Evolutionary conservation across 1,284 basidiomycete genomes (phyloP), one percentile per base, ranked within the genome.

Genomic region (Naganishia liquefaciens): DNA sequence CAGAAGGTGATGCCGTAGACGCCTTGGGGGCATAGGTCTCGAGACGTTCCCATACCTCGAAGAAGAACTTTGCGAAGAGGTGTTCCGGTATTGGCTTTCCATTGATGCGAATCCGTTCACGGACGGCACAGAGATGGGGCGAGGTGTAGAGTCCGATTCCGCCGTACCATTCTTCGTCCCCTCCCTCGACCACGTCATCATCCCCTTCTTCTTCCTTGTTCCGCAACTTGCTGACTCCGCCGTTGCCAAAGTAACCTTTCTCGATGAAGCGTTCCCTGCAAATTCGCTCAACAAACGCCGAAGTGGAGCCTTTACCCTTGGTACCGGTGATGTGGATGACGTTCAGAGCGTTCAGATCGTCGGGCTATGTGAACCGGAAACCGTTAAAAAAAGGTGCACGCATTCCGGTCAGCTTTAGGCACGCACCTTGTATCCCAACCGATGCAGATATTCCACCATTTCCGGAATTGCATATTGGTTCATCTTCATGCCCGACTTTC

Each of bases 251-350:
- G 42, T 75, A 76, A 49, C 67, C 75, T 71, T 4, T 69, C 65
- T 58, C 75, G 68, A 30, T 65, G 65, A 39, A 77, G 55, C 67
- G 75, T 72, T 6, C 70, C 66, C 78, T 68, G 30, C 78, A 68
- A 23, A 79, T 74, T 10, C 75, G 69, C 68, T 91, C 87, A 3
- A 85, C 84, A 72, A 99, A 99, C 2, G 96, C 95, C 65, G 90
- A 92, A 0, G 96, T 96, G 3, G 93, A 98, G 3, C 96, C 96
- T 77, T 99, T 99, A 51, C 96, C 96, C 80, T 99, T 99, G 5
- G 96, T 99, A 2, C 96, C 96, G 15, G 96, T 95, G 73, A 99
- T 88, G 80, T 99, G 96, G 39, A 99, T 85, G 63, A 94, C 92
- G 77, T 98, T 96, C 68, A 99, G 82, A 53, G 80, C 80, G 77